Evolutionary conservation across 1,139 yeast genomes (phyloP).

Genomic region (Candida smagusa): DNA sequence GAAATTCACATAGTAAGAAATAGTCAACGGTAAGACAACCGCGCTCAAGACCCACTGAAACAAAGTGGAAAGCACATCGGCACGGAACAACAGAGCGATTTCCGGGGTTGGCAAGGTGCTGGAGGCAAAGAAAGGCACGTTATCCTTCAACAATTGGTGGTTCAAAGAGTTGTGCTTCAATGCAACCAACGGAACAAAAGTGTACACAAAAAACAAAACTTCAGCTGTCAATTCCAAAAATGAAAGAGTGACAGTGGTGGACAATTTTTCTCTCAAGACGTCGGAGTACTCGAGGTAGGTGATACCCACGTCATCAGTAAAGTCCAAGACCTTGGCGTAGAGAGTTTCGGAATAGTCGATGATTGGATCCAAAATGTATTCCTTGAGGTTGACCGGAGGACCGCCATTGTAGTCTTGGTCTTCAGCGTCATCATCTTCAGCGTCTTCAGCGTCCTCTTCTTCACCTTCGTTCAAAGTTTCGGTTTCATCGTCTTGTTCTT

Average conservation of each 20-base stretch:
- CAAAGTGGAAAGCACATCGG: conserved; percentile 29
- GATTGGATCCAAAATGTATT: conserved; percentile 38
- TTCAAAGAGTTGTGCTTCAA: conserved; percentile 36
- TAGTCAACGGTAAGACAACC: conserved; percentile 40
- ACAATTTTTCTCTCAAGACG: conserved; percentile 47
- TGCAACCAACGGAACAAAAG: conserved; percentile 37
- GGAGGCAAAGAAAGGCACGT: conserved; percentile 25
- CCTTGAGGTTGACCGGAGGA: conserved; percentile 42
- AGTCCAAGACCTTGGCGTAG: conserved; percentile 28
- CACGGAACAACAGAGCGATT: conserved; percentile 28
- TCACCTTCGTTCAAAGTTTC: conserved; percentile 21
- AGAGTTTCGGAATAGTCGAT: conserved; percentile 29
- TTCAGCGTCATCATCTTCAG: conserved; percentile 18
- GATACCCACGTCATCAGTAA: conserved; percentile 39
- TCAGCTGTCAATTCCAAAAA: conserved; percentile 40
- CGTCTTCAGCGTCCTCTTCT: conserved; percentile 23
- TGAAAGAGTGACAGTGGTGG: conserved; percentile 47
- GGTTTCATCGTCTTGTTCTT: conserved; percentile 17
- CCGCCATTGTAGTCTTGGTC: conserved; percentile 27
- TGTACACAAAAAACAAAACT: conserved; percentile 30
- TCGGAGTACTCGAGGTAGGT: conserved; percentile 41
- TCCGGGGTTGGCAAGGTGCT: conserved; percentile 33
- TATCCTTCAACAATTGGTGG: conserved; percentile 38
- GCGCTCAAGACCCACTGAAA: conserved; percentile 42
- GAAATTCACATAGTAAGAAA: conserved; percentile 53